Evolutionary conservation across 345 rosid species (phyloP).

Genomic region (thale cress (Arabidopsis thaliana)): DNA sequence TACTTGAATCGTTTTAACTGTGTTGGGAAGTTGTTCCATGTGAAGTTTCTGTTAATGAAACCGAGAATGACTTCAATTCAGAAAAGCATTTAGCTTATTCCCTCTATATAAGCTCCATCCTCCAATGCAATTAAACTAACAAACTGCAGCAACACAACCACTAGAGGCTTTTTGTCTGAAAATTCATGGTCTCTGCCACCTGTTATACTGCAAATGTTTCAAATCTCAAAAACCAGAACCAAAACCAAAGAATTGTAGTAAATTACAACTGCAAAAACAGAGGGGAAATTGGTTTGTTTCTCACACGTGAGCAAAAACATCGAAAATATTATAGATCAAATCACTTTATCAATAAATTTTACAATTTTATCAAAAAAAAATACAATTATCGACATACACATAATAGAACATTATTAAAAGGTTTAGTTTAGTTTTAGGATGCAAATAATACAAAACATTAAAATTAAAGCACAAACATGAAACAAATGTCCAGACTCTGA

Average conservation of each 20-base stretch:
- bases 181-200: neutral
- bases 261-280: too few relatives aligned
- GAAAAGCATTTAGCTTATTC: conserved; percentile 1
- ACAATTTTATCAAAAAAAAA: neutral
- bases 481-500: conserved; percentile 12
- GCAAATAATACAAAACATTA: neutral
- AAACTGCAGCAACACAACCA: neutral
- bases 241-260: too few relatives aligned
- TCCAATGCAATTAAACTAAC: neutral
- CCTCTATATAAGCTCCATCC: neutral
- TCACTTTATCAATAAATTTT: neutral
- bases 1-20: neutral
- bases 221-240: too few relatives aligned
- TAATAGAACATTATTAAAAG: neutral
- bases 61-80: conserved; percentile 9
- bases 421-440: neutral
- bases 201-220: too few relatives aligned
- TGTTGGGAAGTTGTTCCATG: conserved; percentile 14
- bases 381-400: neutral
- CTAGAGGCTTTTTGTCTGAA: neutral
- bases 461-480: conserved; percentile 5
- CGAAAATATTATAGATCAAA: neutral
- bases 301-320: too few relatives aligned
- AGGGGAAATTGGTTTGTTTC: too few relatives aligned
- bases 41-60: conserved; percentile 26